These are phyloP conservation scores for Moricandia arvensis DNA, from an alignment of 345 rosid species.

Conservation along the genomic window DNA sequence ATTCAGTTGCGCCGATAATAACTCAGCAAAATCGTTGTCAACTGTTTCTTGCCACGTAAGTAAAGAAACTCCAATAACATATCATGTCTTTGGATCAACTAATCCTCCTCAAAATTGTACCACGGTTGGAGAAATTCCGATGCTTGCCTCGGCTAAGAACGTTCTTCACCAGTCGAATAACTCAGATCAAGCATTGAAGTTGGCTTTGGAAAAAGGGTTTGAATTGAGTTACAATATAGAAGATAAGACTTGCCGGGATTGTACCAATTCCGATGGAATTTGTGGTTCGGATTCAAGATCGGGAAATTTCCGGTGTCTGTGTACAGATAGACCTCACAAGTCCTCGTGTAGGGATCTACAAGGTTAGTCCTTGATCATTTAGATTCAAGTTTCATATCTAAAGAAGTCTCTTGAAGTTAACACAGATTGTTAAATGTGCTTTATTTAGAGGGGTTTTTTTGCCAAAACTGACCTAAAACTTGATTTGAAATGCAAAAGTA, in stretches of 20 bases:
- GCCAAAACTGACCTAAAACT: no score
- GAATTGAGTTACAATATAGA: not conserved
- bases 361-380: constrained; percentile 20
- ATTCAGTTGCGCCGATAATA: not conserved
- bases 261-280: constrained; percentile 31
- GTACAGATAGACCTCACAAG: constrained; percentile 22
- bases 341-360: not conserved
- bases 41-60: not conserved
- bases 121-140: constrained; percentile 23
- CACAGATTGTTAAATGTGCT: not conserved
- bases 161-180: not conserved
- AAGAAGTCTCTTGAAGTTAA: not conserved
- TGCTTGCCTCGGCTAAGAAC: not conserved
- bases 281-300: constrained; percentile 41
- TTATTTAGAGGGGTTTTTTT: no score
- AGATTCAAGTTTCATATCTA: not conserved
- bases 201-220: constrained; percentile 35
- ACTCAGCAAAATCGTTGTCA: not conserved
- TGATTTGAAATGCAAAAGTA: no score
- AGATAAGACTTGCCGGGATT: not conserved
- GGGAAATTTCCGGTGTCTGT: constrained; percentile 41
- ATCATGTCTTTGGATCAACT: not conserved
- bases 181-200: not conserved
- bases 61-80: fast-evolving
- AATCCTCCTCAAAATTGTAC: fast-evolving